A percentile compares a stretch with the other conserved stretches of the same genome.
Evolutionary conservation across 371 early-diverging fungal species (phyloP).

Genomic region (Massospora cicadina): DNA sequence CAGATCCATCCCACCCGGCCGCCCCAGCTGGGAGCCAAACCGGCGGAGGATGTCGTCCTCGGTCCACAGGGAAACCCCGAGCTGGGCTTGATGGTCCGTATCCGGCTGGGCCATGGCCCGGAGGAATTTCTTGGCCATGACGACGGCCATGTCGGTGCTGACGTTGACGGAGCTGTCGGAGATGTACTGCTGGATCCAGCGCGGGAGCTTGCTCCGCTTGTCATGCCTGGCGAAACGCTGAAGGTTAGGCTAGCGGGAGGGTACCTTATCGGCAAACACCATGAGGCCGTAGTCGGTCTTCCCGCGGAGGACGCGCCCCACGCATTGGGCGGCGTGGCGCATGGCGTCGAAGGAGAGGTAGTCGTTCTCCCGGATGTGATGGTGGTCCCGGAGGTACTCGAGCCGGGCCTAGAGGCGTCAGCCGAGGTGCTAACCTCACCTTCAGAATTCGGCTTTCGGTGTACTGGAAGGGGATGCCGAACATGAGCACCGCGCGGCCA

Average conservation of each 20-base stretch:
- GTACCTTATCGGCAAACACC: slow-evolving; percentile 95
- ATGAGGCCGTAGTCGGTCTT: slow-evolving; percentile 99
- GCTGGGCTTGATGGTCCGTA: slow-evolving; percentile 22
- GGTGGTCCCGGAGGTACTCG: slow-evolving; percentile 86
- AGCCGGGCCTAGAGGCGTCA: slow-evolving; percentile 54
- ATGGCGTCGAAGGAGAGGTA: slow-evolving; percentile 99
- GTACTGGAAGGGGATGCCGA: slow-evolving; percentile 99
- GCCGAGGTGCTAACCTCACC: slow-evolving; percentile 15
- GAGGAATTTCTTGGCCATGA: slow-evolving; percentile 84
- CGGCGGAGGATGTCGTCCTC: slow-evolving; percentile 27
- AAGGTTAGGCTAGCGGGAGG: not conserved
- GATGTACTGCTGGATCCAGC: slow-evolving; percentile 92
- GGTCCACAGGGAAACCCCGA: slow-evolving; percentile 40
- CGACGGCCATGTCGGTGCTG: slow-evolving; percentile 97
- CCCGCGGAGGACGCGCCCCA: slow-evolving; percentile 94
- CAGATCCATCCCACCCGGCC: not conserved
- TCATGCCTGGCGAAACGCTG: slow-evolving; percentile 86
- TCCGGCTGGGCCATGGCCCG: slow-evolving; percentile 96
- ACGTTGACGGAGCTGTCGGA: slow-evolving; percentile 82
- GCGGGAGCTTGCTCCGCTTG: slow-evolving; percentile 92
- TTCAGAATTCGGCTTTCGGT: slow-evolving; percentile 93
- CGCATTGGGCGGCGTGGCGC: slow-evolving; percentile 99
- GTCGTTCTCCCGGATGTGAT: slow-evolving; percentile 93
- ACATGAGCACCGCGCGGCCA: slow-evolving; percentile 96
- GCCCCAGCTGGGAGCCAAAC: not conserved